Percentiles rank a stretch among this genome's conserved stretches.
Conservation (phyloP, 2,329 filamentous ascomycete species). For the Trichoderma koningiopsis region DNA sequence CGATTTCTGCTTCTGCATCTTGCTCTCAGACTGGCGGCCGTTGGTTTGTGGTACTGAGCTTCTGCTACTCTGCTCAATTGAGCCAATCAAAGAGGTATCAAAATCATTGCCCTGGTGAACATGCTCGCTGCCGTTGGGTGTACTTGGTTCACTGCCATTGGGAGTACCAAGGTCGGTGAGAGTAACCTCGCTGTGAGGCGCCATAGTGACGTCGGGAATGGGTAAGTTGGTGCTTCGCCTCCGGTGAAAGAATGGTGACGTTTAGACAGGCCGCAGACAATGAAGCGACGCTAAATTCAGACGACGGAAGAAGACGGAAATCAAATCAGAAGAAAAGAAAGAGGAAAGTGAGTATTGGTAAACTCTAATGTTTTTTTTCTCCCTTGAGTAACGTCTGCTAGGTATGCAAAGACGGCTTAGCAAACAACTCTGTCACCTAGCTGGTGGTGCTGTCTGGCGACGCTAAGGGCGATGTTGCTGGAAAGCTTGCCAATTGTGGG, state of each 20-base stretch:
- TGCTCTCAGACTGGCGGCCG: conserved; percentile 24
- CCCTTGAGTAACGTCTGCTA: background rate
- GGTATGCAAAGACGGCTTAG: background rate
- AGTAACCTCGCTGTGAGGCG: conserved; percentile 41
- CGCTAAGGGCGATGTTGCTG: conserved; percentile 16
- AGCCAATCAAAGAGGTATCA: background rate
- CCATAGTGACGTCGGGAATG: conserved; percentile 34
- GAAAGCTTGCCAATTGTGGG: conserved; percentile 16
- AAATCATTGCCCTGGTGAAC: conserved; percentile 16
- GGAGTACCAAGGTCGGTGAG: conserved; percentile 30
- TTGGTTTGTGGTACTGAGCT: conserved; percentile 27
- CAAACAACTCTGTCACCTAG: background rate
- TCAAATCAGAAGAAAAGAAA: background rate
- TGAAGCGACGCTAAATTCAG: background rate
- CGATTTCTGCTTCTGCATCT: conserved; percentile 25
- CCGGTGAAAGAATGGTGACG: conserved; percentile 8
- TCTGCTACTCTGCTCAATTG: conserved; percentile 23
- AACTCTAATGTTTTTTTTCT: background rate
- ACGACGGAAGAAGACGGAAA: background rate
- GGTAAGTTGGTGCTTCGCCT: background rate
- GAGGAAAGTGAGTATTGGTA: background rate
- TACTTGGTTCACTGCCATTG: conserved; percentile 29
- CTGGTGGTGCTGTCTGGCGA: conserved; percentile 4
- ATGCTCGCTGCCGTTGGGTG: conserved; percentile 25
- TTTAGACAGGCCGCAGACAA: background rate